phyloP scores from a whole-genome alignment of 768 basidiomycete genomes.

The Boletus patriciae region DNA sequence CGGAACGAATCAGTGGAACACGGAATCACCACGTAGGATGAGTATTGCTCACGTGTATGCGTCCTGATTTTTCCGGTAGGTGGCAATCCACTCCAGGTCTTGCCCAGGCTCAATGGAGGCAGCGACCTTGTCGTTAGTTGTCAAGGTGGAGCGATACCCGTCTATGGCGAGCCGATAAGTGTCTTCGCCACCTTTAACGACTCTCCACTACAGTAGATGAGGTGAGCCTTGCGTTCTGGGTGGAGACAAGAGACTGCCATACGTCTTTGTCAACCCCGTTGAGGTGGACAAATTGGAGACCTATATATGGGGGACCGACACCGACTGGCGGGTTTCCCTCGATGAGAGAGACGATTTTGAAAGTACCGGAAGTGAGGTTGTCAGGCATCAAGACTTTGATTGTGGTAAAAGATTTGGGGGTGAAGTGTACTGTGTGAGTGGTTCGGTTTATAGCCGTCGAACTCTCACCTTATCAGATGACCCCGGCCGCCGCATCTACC shows the following conservation, averaged over 20 bases:
- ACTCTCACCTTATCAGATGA: neutral
- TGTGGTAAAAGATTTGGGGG: neutral
- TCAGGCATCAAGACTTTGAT: neutral
- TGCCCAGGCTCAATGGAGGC: neutral
- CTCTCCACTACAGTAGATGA: neutral
- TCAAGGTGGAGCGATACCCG: neutral
- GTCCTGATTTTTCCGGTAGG: neutral
- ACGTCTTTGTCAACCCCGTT: neutral
- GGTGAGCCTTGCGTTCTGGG: neutral
- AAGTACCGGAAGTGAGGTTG: neutral
- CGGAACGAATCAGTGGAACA: neutral
- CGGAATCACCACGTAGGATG: neutral
- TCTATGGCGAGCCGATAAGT: neutral
- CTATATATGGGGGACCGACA: neutral
- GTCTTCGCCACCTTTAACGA: neutral
- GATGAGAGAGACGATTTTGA: neutral
- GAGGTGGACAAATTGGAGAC: neutral
- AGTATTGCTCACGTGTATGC: neutral
- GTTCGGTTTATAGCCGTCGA: neutral
- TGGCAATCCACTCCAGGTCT: neutral
- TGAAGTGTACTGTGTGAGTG: neutral
- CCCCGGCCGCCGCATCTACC: no score
- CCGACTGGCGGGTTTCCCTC: neutral
- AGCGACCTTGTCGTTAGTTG: neutral
- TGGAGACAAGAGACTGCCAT: neutral